phyloP scores from a whole-genome alignment of 2,329 filamentous ascomycete species.

The Ceratocystis cacaofunesta region DNA sequence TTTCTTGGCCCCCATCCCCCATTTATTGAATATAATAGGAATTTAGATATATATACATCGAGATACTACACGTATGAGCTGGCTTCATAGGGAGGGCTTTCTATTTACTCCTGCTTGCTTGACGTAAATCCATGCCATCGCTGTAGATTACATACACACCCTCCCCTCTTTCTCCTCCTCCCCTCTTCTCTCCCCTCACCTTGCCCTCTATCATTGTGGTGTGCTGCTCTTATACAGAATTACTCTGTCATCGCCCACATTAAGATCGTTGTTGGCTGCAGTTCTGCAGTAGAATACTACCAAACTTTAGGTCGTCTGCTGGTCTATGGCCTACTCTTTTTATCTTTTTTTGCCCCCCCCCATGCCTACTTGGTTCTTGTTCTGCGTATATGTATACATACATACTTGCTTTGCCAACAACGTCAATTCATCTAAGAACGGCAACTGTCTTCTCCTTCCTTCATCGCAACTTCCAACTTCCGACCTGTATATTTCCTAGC shows the following conservation, averaged over 20 bases:
- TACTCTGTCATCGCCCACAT: neutral
- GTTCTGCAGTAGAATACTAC: neutral
- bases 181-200: neutral
- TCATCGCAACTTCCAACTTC: slow-evolving; percentile 2
- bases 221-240: neutral
- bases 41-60: neutral
- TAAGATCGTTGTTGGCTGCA: neutral
- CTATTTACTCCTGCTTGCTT: neutral
- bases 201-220: neutral
- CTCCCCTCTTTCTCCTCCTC: no score
- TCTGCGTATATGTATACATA: neutral
- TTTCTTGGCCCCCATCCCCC: neutral
- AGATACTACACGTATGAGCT: neutral
- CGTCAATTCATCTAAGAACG: neutral
- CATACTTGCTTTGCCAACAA: neutral
- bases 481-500: neutral
- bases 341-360: neutral
- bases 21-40: neutral
- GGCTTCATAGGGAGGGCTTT: neutral
- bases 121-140: no score
- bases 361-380: neutral
- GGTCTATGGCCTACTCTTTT: neutral
- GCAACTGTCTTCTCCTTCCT: slow-evolving; percentile 1
- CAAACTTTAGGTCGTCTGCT: neutral
- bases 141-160: no score